Conservation (phyloP, 2,329 filamentous ascomycete species). For the Trichoderma asperellum region DNA sequence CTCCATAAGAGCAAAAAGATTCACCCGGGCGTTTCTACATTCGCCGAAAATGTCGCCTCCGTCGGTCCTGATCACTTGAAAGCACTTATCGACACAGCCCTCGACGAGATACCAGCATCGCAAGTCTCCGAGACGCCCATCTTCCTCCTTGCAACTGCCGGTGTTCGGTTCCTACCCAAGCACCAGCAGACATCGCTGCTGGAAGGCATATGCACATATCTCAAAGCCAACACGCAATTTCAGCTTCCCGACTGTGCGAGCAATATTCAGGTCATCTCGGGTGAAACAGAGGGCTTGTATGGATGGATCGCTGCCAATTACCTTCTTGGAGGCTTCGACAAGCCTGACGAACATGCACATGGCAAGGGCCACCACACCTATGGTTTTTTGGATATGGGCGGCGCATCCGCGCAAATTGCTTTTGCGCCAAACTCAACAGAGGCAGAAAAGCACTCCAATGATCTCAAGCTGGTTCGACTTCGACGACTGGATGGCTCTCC, state of each 20-base stretch:
- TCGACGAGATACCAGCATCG: conserved; percentile 73
- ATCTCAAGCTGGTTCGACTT: conserved; percentile 83
- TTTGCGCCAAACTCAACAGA: conserved; percentile 95
- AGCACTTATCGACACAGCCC: conserved; percentile 78
- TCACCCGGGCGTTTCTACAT: conserved; percentile 88
- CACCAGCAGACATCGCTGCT: conserved; percentile 74
- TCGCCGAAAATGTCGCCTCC: conserved; percentile 73
- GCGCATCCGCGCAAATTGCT: conserved; percentile 95
- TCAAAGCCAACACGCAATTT: conserved; percentile 76
- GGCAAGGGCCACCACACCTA: conserved; percentile 92
- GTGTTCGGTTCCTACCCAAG: conserved; percentile 83
- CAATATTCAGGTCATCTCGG: conserved; percentile 92
- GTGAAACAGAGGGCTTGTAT: conserved; percentile 93
- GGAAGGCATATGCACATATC: conserved; percentile 79
- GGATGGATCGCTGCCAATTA: conserved; percentile 99
- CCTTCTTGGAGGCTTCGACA: conserved; percentile 86
- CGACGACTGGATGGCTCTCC: conserved; percentile 78
- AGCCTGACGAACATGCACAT: conserved; percentile 72
- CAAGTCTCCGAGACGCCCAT: conserved; percentile 85
- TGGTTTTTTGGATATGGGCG: conserved; percentile 97
- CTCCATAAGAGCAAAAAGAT: conserved; percentile 93
- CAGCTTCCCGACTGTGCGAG: conserved; percentile 85
- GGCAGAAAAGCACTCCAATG: conserved; percentile 83
- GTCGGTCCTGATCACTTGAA: conserved; percentile 84
- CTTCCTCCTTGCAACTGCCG: conserved; percentile 93